phyloP scores from a whole-genome alignment of 2,329 filamentous ascomycete genomes.

The Neopestalotiopsis clavispora region DNA sequence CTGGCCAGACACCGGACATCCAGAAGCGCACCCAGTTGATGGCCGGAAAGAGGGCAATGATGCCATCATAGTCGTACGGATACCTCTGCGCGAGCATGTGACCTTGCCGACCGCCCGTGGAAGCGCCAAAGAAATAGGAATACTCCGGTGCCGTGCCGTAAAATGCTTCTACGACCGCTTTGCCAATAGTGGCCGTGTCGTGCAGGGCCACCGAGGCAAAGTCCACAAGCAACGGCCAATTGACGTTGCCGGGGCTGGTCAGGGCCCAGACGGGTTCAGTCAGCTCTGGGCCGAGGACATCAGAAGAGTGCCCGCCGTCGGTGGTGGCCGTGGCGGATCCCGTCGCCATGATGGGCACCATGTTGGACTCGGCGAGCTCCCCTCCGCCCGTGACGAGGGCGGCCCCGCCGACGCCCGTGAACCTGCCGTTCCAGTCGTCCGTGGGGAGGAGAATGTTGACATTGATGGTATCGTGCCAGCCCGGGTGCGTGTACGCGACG shows the following conservation, averaged over 20 bases:
- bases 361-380: slow-evolving; percentile 17
- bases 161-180: slow-evolving; percentile 50
- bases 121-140: slow-evolving; percentile 61
- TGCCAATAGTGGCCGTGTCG: slow-evolving; percentile 53
- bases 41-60: slow-evolving; percentile 47
- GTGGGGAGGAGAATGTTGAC: slow-evolving; percentile 41
- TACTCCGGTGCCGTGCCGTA: slow-evolving; percentile 50
- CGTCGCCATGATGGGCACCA: slow-evolving; percentile 26
- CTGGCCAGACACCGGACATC: slow-evolving; percentile 42
- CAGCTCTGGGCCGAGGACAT: slow-evolving; percentile 1
- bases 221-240: slow-evolving; percentile 27
- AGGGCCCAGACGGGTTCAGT: slow-evolving; percentile 25
- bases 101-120: slow-evolving; percentile 60
- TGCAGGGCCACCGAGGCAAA: slow-evolving; percentile 37
- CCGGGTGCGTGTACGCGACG: slow-evolving; percentile 46
- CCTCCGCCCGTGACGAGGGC: slow-evolving; percentile 33
- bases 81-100: slow-evolving; percentile 54
- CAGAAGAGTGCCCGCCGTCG: slow-evolving; percentile 27
- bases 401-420: slow-evolving; percentile 44
- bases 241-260: slow-evolving; percentile 28
- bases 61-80: slow-evolving; percentile 59
- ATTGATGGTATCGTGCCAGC: slow-evolving; percentile 41
- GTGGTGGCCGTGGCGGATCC: slow-evolving; percentile 32
- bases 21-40: slow-evolving; percentile 27
- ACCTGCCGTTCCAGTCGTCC: slow-evolving; percentile 40